Percentiles rank a stretch among this genome's conserved stretches.
phyloP scores from a whole-genome alignment of 2,329 filamentous ascomycete genomes.

The Fusarium keratoplasticum region DNA sequence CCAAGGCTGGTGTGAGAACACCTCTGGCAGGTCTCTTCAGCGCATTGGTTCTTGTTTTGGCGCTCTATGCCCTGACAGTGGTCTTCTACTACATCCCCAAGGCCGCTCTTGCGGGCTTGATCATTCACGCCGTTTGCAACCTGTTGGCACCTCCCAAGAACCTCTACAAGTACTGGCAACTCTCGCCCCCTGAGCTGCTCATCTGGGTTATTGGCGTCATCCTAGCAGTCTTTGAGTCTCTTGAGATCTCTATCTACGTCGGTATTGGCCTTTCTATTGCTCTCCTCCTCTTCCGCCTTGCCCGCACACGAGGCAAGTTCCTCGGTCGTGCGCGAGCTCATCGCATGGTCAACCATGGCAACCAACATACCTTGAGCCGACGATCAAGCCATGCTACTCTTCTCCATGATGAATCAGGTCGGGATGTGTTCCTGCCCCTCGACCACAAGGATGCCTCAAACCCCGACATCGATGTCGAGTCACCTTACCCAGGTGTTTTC shows the following conservation, averaged over 20 bases:
- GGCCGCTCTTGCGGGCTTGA: conserved; percentile 77
- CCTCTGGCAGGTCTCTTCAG: conserved; percentile 84
- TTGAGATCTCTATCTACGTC: conserved; percentile 64
- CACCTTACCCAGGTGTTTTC: conserved; percentile 62
- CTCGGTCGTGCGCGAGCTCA: conserved; percentile 53
- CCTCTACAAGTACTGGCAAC: conserved; percentile 81
- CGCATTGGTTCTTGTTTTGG: conserved; percentile 78
- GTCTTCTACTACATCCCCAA: conserved; percentile 87
- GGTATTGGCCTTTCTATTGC: conserved; percentile 57
- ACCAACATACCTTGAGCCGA: background rate
- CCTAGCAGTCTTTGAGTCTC: conserved; percentile 60
- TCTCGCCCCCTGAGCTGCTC: conserved; percentile 78
- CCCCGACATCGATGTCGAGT: conserved; percentile 54
- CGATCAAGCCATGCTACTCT: background rate
- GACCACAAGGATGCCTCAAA: conserved; percentile 58
- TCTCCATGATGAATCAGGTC: conserved; percentile 15
- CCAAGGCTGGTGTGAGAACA: conserved; percentile 84
- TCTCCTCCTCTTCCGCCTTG: conserved; percentile 58
- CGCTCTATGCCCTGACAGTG: conserved; percentile 80
- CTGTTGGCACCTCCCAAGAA: conserved; percentile 79
- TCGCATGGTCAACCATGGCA: conserved; percentile 15
- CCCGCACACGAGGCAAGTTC: conserved; percentile 60
- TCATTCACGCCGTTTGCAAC: conserved; percentile 86
- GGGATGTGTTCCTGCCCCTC: conserved; percentile 56
- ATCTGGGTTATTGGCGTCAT: conserved; percentile 82